Conservation (phyloP, 306 rosid species). For the Myrica gale region DNA sequence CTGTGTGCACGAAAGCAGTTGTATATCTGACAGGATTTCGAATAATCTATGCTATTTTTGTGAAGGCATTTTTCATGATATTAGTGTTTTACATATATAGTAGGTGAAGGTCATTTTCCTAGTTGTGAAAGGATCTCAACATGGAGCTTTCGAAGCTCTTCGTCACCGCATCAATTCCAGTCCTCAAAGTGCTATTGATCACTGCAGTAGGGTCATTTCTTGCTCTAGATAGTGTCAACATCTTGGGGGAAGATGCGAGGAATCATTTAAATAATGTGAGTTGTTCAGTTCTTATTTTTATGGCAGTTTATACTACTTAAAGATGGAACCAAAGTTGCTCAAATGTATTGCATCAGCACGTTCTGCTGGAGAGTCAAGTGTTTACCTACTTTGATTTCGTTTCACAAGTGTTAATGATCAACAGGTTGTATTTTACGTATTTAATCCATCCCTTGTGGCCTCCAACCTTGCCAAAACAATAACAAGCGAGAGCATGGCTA, state of each 20-base stretch:
- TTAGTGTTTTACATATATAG: not conserved
- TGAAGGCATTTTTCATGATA: not conserved
- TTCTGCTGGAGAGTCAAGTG: not conserved
- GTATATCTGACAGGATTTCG: not conserved
- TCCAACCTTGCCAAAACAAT: conserved; percentile 45
- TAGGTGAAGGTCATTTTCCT: conserved; percentile 1
- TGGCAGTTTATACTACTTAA: not conserved
- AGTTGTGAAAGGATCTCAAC: not conserved
- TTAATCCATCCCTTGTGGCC: conserved; percentile 50
- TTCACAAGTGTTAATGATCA: not conserved
- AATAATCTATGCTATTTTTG: not conserved
- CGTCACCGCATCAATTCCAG: conserved; percentile 51
- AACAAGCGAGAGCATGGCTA: conserved; percentile 40
- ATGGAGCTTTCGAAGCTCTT: conserved; percentile 50
- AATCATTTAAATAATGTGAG: conserved; percentile 49
- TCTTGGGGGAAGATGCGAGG: conserved; percentile 45
- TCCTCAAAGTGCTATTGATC: conserved; percentile 51
- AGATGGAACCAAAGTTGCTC: not conserved
- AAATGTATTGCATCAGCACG: not conserved
- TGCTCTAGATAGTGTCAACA: conserved; percentile 43
- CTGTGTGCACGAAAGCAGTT: not conserved
- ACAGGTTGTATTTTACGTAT: conserved; percentile 52
- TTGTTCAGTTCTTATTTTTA: not conserved
- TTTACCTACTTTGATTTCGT: not conserved
- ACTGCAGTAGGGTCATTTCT: conserved; percentile 54